Percentiles rank a stretch among this genome's conserved stretches.
Evolutionary conservation across 2,329 filamentous ascomycete species (phyloP).

Genomic region (Sporothrix brunneoviolacea): DNA sequence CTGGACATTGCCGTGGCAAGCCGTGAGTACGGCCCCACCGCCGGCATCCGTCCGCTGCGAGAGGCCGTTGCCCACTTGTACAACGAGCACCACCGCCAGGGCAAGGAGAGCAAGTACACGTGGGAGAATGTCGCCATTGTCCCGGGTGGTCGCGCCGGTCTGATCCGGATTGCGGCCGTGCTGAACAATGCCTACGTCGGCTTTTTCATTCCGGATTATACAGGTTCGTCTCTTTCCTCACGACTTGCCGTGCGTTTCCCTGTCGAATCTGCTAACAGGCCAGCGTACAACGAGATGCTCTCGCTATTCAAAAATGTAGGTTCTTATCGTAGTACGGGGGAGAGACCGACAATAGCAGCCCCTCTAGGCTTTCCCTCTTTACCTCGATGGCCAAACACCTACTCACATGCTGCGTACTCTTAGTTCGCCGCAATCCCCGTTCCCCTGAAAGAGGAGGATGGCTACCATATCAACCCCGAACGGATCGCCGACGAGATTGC

Average conservation of each 20-base stretch:
- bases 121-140: conserved; percentile 98
- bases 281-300: conserved; percentile 96
- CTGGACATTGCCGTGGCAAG: conserved; percentile 74
- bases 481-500: conserved; percentile 90
- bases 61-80: conserved; percentile 87
- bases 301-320: conserved; percentile 81
- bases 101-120: conserved; percentile 82
- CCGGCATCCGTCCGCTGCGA: conserved; percentile 84
- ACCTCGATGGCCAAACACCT: not conserved
- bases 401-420: not conserved
- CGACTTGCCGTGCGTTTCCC: no score
- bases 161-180: conserved; percentile 92
- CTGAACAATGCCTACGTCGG: conserved; percentile 86
- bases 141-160: conserved; percentile 81
- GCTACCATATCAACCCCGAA: conserved; percentile 87
- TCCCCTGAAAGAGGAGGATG: conserved; percentile 75
- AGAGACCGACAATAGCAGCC: no score
- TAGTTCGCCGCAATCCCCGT: conserved; percentile 82
- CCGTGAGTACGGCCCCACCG: conserved; percentile 87
- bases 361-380: no score
- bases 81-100: conserved; percentile 85
- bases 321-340: conserved; percentile 9
- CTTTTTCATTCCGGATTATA: conserved; percentile 94
- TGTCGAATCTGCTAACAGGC: conserved; percentile 43
- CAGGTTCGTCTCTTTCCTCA: conserved; percentile 39